Base-by-base conservation (phyloP, 2,329 filamentous ascomycete genomes). In the Colletotrichum theobromicola region DNA sequence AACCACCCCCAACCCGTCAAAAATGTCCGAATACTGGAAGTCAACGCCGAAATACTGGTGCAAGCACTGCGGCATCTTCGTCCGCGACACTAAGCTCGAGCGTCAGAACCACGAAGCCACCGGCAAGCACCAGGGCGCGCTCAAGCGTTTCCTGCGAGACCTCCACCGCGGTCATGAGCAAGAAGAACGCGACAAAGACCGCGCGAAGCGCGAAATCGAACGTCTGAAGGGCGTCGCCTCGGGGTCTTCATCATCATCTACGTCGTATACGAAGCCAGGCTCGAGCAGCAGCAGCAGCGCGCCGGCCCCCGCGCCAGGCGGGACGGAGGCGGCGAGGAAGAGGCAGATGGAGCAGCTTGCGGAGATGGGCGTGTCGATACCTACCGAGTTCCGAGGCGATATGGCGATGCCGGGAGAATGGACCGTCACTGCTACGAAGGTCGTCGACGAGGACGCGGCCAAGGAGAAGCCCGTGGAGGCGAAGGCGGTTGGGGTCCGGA, bases 21-120 rank as follows among this genome's bases (percentile, higher is more conserved):
- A 10, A 63, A 98, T 99, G 97, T 93, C 97, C 0, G 97, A 98
- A 88, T 97, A 98, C 86, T 98, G 97, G 97, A 98, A 98, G 84
- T 98, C 96, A 24, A 98, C 96, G 83, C 96, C 96, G 7, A 96
- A 94, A 82, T 98, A 98, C 87, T 98, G 96, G 95, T 99, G 97
- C 91, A 98, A 98, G 84, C 95, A 98, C 88, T 99, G 97, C 90
- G 91, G 92, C 81, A 91, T 90, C 82, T 98, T 93, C 84, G 94
- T 99, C 64, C 94, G 95, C 85, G 97, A 99, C 87, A 98, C 96
- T 26, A 93, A 95, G 78, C 92, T 98, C 84, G 96, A 98, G 83
- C 94, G 93, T 79, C 90, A 92, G 77, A 96, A 98, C 84, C 96
- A 98, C 85, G 96, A 98, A 84, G 91, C 94, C 30, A 98, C 95